A percentile compares a stretch with the other conserved stretches of the same genome.
These are phyloP conservation scores for Akanthomyces muscarius DNA, from an alignment of 2,329 filamentous ascomycete species.

Conservation along the genomic window DNA sequence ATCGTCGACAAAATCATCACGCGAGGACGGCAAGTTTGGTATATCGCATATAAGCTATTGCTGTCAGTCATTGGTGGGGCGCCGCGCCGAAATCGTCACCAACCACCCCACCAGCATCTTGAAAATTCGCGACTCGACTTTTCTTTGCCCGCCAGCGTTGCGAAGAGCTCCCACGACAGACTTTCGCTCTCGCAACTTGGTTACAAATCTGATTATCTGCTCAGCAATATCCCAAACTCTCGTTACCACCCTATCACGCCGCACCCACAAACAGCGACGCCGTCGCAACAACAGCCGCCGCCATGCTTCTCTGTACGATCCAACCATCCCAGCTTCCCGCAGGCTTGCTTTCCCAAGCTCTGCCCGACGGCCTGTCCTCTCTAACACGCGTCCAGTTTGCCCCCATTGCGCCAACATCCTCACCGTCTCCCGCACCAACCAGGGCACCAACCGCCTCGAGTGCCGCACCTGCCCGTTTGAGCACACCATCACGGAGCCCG, in stretches of 20 bases:
- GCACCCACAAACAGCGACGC: not conserved
- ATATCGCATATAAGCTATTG: not conserved
- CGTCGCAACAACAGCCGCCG: conserved; percentile 22
- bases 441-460: conserved; percentile 75
- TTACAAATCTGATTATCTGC: not conserved
- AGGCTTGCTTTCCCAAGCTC: not conserved
- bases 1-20: too few relatives aligned
- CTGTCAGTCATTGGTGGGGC: not conserved
- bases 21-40: not conserved
- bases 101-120: conserved; percentile 15
- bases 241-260: too few relatives aligned
- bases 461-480: conserved; percentile 95
- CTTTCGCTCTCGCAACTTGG: not conserved
- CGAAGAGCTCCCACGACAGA: not conserved
- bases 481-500: conserved; percentile 71
- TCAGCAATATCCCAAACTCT: not conserved
- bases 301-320: conserved; percentile 64
- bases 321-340: not conserved
- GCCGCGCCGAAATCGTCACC: conserved; percentile 10
- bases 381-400: conserved; percentile 56
- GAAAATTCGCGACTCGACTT: conserved; percentile 13
- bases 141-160: conserved; percentile 2
- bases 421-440: conserved; percentile 60
- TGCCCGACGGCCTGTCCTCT: not conserved
- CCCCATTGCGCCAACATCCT: conserved; percentile 81